These are phyloP conservation scores for Seiridium cupressi DNA, from an alignment of 2,329 filamentous ascomycete genomes.

Conservation along the genomic window DNA sequence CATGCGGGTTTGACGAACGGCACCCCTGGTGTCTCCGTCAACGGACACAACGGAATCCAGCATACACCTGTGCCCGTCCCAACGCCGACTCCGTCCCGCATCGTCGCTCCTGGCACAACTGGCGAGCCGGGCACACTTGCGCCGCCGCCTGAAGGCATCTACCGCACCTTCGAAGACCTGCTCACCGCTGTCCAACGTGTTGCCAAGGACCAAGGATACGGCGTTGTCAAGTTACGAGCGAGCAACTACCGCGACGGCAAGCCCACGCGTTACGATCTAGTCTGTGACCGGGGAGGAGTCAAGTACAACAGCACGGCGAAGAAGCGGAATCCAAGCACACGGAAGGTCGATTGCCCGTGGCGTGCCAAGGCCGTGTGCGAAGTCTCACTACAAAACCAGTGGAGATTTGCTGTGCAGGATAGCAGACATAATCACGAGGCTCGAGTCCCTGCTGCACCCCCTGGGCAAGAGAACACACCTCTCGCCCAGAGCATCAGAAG, in stretches of 20 bases:
- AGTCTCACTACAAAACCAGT: constrained; percentile 60
- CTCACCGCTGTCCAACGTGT: constrained; percentile 56
- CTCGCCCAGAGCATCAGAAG: constrained; percentile 57
- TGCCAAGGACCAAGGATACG: constrained; percentile 62
- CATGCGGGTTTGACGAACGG: constrained; percentile 22
- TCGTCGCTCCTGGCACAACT: constrained; percentile 8
- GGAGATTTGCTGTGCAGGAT: constrained; percentile 62
- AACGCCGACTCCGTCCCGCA: constrained; percentile 10
- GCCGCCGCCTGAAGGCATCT: constrained; percentile 60
- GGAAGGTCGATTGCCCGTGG: constrained; percentile 64
- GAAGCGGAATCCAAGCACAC: constrained; percentile 62
- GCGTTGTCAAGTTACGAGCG: constrained; percentile 60
- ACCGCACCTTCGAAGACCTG: constrained; percentile 57
- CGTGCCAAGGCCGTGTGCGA: constrained; percentile 63
- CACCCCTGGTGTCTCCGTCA: constrained; percentile 22
- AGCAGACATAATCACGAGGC: constrained; percentile 62
- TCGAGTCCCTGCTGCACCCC: constrained; percentile 50
- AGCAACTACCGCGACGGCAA: constrained; percentile 64
- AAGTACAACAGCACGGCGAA: constrained; percentile 65
- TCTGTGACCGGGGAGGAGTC: constrained; percentile 62
- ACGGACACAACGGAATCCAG: constrained; percentile 9
- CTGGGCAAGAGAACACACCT: constrained; percentile 57
- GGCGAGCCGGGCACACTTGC: constrained; percentile 36
- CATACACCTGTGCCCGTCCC: constrained; percentile 13
- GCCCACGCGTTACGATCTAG: constrained; percentile 60